Percentiles rank a stretch among this genome's conserved stretches.
phyloP scores from a whole-genome alignment of 805 yeast genomes.

The Zygosaccharomyces rouxii region DNA sequence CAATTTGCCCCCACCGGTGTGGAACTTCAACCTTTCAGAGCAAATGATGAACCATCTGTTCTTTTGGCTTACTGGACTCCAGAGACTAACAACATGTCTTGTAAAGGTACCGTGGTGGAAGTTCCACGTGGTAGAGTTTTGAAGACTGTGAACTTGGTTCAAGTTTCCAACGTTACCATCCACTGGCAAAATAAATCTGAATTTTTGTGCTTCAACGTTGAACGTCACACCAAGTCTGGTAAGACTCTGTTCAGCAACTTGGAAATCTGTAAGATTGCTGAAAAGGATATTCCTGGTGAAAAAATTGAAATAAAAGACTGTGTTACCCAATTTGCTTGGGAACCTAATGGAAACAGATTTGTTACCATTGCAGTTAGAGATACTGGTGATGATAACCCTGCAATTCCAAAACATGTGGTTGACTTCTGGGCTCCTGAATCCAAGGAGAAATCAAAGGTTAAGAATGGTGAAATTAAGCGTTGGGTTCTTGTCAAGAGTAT shows the following conservation, averaged over 20 bases:
- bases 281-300: constrained; percentile 91
- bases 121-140: constrained; percentile 76
- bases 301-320: constrained; percentile 89
- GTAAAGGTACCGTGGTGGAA: constrained; percentile 87
- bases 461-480: constrained; percentile 39
- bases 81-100: constrained; percentile 85
- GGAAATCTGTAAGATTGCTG: constrained; percentile 83
- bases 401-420: constrained; percentile 60
- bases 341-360: constrained; percentile 86
- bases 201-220: constrained; percentile 87
- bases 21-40: constrained; percentile 53
- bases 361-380: constrained; percentile 65
- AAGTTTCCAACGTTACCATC: constrained; percentile 83
- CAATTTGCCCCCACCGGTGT: constrained; percentile 93
- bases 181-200: constrained; percentile 92
- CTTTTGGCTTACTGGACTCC: constrained; percentile 96
- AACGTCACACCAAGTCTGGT: constrained; percentile 92
- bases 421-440: constrained; percentile 81
- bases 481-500: constrained; percentile 60
- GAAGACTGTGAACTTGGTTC: constrained; percentile 90
- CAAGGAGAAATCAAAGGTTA: constrained; percentile 46
- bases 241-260: constrained; percentile 87
- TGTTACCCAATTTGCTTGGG: constrained; percentile 89
- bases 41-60: constrained; percentile 52
- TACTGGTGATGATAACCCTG: constrained; percentile 49